These are phyloP conservation scores for Termitomyces sp. DNA, from an alignment of 768 basidiomycete species.

Conservation along the genomic window DNA sequence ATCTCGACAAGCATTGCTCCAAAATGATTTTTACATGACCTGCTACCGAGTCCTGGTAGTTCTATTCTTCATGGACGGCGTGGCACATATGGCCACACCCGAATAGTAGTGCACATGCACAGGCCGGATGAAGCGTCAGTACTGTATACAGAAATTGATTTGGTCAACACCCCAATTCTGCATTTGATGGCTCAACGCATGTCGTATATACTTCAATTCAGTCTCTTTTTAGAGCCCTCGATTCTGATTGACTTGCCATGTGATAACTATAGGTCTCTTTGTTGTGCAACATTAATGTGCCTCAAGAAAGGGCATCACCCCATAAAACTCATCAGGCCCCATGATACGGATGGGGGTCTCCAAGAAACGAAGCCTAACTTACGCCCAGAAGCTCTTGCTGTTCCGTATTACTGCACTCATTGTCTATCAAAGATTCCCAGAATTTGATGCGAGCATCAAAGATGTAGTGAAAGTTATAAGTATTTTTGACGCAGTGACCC, in stretches of 20 bases:
- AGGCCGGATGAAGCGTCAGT: background rate
- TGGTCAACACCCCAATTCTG: background rate
- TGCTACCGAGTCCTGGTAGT: background rate
- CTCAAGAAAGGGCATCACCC: background rate
- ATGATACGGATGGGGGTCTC: background rate
- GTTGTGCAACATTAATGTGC: background rate
- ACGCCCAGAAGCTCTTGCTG: background rate
- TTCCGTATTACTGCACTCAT: background rate
- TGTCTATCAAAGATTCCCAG: background rate
- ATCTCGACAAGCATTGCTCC: background rate
- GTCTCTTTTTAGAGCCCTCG: background rate
- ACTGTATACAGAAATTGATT: background rate
- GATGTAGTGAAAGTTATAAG: background rate
- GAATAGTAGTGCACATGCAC: background rate
- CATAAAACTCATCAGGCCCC: background rate
- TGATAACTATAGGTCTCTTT: background rate
- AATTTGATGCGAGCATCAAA: background rate
- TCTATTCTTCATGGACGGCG: background rate
- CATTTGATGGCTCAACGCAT: background rate
- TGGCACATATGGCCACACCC: background rate
- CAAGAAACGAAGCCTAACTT: background rate
- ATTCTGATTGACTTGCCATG: background rate
- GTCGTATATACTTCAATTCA: background rate
- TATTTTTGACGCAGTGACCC: background rate
- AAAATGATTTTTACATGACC: background rate